Evolutionary conservation across 208 protist genomes (phyloP), one percentile per base, ranked within the genome.

Genomic region (Leishmania aethiopica): DNA sequence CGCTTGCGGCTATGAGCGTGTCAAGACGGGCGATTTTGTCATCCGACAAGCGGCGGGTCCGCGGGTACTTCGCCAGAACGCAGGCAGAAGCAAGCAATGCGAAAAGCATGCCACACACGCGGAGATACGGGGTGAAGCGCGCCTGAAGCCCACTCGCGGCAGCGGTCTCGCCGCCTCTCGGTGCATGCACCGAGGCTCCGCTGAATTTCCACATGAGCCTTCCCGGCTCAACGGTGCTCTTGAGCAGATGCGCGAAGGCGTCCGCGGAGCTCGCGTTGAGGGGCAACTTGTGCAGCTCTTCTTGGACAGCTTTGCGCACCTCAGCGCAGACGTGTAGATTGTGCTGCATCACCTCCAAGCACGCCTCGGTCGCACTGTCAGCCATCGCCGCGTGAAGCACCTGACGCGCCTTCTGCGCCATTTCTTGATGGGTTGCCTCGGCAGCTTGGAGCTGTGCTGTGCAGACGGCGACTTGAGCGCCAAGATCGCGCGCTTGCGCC

Each of bases 11-110:
- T 7, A 81, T 81, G 32, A 85, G 77, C 22, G 69, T 64, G 77
- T 81, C 70, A 15, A 85, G 70, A 32, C 79, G 77, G 22, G 51
- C 74, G 15, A 86, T 79, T 28, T 72, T 79, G 64, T 79, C 78
- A 40, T 79, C 70, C 64, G 66, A 79, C n/a, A 81, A 40, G 40
- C 78, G 74, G 10, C 78, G 42, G 10, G 37, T 15, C 17, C 42
- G 37, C 53, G 11, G 37, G 75, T 32, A 66, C 45, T 59, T 55
- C 51, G 40, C 19, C 28, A 76, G 72, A 40, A 59, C 19, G n/a
- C 40, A 76, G 72, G 19, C 49, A 76, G 19, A 55, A 13, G 49
- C 72, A 3, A 47, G 7, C 1, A 35, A 35, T 25, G 11, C 32
- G 11, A 62, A 7, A 25, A 60, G 32, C 35, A 76, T 4, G 7